Conservation (phyloP, 2,329 filamentous ascomycete genomes). For the Grosmannia penicillata region DNA sequence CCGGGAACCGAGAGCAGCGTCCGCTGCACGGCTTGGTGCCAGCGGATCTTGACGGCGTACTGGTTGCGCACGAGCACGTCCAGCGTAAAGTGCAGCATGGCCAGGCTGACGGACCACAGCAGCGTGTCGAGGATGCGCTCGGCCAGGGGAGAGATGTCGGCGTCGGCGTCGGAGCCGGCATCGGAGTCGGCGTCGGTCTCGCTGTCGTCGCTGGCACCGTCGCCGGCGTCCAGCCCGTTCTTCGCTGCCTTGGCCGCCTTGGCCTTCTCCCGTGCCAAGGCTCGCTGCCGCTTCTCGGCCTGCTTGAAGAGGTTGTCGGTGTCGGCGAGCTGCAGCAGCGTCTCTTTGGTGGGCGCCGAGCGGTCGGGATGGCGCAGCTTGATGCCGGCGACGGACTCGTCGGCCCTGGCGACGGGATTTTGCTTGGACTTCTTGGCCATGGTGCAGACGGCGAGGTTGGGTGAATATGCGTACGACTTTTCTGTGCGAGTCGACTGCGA, state of each 20-base stretch:
- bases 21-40: constrained; percentile 37
- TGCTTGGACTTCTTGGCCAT: constrained; percentile 4
- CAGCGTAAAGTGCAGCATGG: constrained; percentile 62
- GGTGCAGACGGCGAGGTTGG: too few species aligned
- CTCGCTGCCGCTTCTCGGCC: constrained; percentile 25
- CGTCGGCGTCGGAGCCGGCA: constrained; percentile 17
- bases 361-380: constrained; percentile 57
- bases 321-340: constrained; percentile 58
- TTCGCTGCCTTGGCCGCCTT: constrained; percentile 10
- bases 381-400: constrained; percentile 32
- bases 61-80: constrained; percentile 69
- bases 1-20: constrained; percentile 32
- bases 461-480: too few species aligned
- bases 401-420: too few species aligned
- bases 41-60: constrained; percentile 53
- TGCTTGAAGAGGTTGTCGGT: constrained; percentile 43
- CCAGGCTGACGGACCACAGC: constrained; percentile 46
- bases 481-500: too few species aligned
- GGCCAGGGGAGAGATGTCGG: constrained; percentile 24
- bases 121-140: constrained; percentile 40
- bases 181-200: constrained; percentile 17
- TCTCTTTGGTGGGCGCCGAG: constrained; percentile 44
- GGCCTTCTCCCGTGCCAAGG: constrained; percentile 14
- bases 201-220: constrained; percentile 15
- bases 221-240: constrained; percentile 10